Evolutionary conservation across 2,329 filamentous ascomycete genomes (phyloP), one percentile per base, ranked within the genome.

Genomic region (Xylariaceae sp.): DNA sequence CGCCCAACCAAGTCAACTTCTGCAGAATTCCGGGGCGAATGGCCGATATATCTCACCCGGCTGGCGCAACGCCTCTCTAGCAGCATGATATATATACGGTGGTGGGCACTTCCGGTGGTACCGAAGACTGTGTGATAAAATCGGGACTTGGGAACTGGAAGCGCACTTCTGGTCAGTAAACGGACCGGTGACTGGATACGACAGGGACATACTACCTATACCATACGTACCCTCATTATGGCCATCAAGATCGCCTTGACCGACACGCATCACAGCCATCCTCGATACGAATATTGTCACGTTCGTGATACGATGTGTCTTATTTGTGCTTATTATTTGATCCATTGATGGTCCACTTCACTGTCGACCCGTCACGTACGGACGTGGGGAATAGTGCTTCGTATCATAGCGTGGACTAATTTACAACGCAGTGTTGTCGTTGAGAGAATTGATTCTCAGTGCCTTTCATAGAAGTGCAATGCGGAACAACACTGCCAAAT

Each of bases 341-440:
- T 30, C 15, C 36, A 18, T 29, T 19, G 13, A 16, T 16, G 34
- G 43, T 21, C 37, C 34, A 26, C 34, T 47, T 43, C 15, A 44
- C 47, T 45, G 18, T n/a, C 44, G 29, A 19, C 47, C 41, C 42
- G 6, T 51, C 53, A 49, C 40, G 18, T 21, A 51, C 32, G 21
- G 44, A 41, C 48, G 34, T 34, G 45, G 29, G 13, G 18, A 7
- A 44, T 55, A 42, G 26, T 46, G 54, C 32, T 44, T 56, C 54
- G 54, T 47, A 41, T 36, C 53, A 49, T 51, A 42, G 51, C 46
- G 47, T 53, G 54, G 57, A 54, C 55, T 64, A 64, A 59, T 64
- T 60, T 66, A 66, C 64, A 66, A 58, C 37, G 61, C 47, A 46
- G 57, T 61, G 54, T 55, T 47, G 60, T 58, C 43, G n/a, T n/a